Evolutionary conservation across 352 stramenopile genomes (phyloP).

Genomic region (Pythium aphanidermatum): DNA sequence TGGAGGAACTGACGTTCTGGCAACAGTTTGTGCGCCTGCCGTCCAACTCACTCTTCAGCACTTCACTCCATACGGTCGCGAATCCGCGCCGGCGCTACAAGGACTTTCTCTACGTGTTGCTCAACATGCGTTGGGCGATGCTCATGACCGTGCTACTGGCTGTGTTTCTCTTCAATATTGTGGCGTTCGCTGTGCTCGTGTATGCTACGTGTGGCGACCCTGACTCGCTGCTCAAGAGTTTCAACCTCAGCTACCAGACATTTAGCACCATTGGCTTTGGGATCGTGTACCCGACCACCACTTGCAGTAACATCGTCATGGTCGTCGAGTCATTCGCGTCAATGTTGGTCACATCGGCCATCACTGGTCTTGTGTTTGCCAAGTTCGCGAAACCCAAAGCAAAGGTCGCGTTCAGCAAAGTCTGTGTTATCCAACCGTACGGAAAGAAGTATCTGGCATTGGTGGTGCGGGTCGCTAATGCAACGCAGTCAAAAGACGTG

Average conservation of each 20-base stretch:
- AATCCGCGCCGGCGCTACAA: slow-evolving; percentile 76
- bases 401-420: slow-evolving; percentile 76
- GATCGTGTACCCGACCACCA: slow-evolving; percentile 56
- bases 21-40: slow-evolving; percentile 63
- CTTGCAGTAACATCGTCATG: slow-evolving; percentile 67
- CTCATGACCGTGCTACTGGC: slow-evolving; percentile 51
- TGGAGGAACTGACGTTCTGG: slow-evolving; percentile 64
- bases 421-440: slow-evolving; percentile 73
- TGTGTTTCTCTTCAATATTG: slow-evolving; percentile 59
- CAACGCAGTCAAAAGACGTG: slow-evolving; percentile 71
- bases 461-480: slow-evolving; percentile 74
- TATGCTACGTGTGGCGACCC: slow-evolving; percentile 51
- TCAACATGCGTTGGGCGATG: slow-evolving; percentile 80
- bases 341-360: slow-evolving; percentile 73
- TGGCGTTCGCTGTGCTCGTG: slow-evolving; percentile 45
- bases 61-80: slow-evolving; percentile 39
- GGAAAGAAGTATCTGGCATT: slow-evolving; percentile 65
- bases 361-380: slow-evolving; percentile 78
- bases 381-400: slow-evolving; percentile 77
- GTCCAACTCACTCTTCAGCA: slow-evolving; percentile 63
- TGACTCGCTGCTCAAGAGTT: slow-evolving; percentile 44
- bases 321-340: slow-evolving; percentile 73
- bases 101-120: slow-evolving; percentile 75
- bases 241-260: slow-evolving; percentile 78
- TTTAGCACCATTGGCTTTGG: slow-evolving; percentile 85